Base-by-base conservation (phyloP, 164 flowering plant species). In the Warburgia ugandensis region DNA sequence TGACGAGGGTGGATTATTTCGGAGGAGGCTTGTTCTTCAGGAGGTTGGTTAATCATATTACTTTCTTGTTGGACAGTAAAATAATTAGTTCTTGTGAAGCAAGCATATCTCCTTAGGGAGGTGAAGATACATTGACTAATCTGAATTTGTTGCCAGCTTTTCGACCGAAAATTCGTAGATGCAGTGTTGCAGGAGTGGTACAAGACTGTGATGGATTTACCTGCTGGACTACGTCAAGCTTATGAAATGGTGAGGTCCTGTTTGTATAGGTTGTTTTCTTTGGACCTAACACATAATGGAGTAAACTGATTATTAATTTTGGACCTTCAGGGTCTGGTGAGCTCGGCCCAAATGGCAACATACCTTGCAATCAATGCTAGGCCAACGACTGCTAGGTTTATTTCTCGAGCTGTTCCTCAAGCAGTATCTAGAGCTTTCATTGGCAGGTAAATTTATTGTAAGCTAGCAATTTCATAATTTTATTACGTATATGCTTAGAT, bases 141-240 rank as follows among this genome's bases (percentile, higher is more conserved):
- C 21, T 64, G 16, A 62, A 27, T 23, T 40, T 58, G 31, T 59
- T 58, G 12, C 56, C 84, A 94, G 99, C 76, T 94, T 38, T 94
- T 83, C 58, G 99, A 84, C 60, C 70, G 84, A 28, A 81, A 86
- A 65, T 86, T 94, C 64, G 77, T 94, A 31, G 95, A 89, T 59
- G 92, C 99, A 0, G 88, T 94, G 28, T 61, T 94, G 60, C 81
- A 84, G 65, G 99, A 94, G 71, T 94, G 99, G 99, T 81, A 81
- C 40, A 89, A 76, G 69, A 94, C 99, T 21, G 72, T 86, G 78
- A 73, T 79, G 86, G 94, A 89, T 76, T 77, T 94, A 62, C 99
- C 99, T 59, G 84, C 88, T 62, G 99, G 99, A 41, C 60, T 94
- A 11, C 83, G 90, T 1, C 99, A 94, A 68, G 96, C 95, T 50